phyloP scores from a whole-genome alignment of 176 grass and related monocot species.

The Triticum dicoccoides region DNA sequence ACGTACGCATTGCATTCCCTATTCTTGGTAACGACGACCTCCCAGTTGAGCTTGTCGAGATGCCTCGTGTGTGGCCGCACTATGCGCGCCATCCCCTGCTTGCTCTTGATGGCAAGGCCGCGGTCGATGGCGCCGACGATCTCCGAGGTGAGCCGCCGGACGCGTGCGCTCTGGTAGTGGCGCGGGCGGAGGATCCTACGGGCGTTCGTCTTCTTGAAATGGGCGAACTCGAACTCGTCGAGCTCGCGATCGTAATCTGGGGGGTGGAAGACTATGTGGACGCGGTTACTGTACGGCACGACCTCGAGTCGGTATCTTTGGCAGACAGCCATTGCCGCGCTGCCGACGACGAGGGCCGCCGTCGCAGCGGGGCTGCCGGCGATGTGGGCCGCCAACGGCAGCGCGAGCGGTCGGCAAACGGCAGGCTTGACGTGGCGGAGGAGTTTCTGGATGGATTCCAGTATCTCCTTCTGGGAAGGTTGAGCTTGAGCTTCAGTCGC shows the following conservation, averaged over 20 bases:
- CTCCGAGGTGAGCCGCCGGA: slow-evolving; percentile 3
- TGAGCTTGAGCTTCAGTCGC: neutral
- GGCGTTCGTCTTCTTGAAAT: neutral
- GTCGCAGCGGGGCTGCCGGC: neutral
- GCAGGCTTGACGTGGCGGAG: neutral
- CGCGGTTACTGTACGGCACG: neutral
- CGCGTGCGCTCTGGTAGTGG: slow-evolving; percentile 1
- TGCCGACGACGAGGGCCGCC: neutral
- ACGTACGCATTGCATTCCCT: neutral
- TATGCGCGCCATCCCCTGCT: neutral
- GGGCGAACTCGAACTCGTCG: neutral
- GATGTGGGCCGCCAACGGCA: neutral
- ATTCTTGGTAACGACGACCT: neutral
- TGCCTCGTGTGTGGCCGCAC: neutral
- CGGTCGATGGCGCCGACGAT: slow-evolving; percentile 1
- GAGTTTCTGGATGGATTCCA: neutral
- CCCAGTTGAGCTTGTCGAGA: neutral
- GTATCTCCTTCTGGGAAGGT: neutral
- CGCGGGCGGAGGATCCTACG: neutral
- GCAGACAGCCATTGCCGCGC: neutral
- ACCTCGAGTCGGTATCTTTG: neutral
- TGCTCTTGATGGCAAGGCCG: neutral
- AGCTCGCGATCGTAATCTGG: neutral
- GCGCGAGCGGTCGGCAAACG: neutral
- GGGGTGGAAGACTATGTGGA: neutral